Base-by-base conservation (phyloP, 345 rosid species). In the Eucalyptus decipiens region DNA sequence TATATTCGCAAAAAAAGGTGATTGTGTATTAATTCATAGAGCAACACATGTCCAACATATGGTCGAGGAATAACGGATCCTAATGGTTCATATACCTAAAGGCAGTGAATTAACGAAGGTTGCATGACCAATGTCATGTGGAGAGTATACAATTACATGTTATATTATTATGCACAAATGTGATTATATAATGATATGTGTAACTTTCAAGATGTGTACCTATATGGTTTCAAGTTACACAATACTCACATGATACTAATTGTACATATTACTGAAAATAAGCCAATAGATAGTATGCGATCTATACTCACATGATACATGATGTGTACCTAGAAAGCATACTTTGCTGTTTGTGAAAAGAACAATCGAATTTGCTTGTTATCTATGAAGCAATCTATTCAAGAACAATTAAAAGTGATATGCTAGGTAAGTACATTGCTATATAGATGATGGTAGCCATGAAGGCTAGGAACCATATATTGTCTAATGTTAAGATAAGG, bases 81-180 rank as follows among this genome's bases (percentile, higher is more conserved):
- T 28, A 28, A 12, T 60, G 67, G 67, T 60, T 60, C 7, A 60
- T 60, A 28, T 26, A 60, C n/a, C 16, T 28, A 28, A 60, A 3
- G 2, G n/a, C 28, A 28, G 67, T 60, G 4, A 60, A 60, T 28
- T 60, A 5, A 60, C 1, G 4, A 28, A 28, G 7, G 67, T 60
- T 60, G 67, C 16, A 28, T 60, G 32, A 12, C 32, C 16, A 5
- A 0, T 60, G 8, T 60, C 67, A 60, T 60, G 67, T 28, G 4
- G 4, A 60, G 67, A 60, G 4, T 60, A 60, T 60, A 60, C 1
- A 60, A 60, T 26, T 26, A 26, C 67, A 26, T 60, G 32, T 24
- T 28, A 12, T 28, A 6, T 60, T 60, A 28, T 60, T 60, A 0
- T 0, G 1, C 8, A 0, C 67, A 60, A 60, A 60, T 0, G 67